Conservation (phyloP, 2,329 filamentous ascomycete species). For the Pseudogymnoascus sp. region DNA sequence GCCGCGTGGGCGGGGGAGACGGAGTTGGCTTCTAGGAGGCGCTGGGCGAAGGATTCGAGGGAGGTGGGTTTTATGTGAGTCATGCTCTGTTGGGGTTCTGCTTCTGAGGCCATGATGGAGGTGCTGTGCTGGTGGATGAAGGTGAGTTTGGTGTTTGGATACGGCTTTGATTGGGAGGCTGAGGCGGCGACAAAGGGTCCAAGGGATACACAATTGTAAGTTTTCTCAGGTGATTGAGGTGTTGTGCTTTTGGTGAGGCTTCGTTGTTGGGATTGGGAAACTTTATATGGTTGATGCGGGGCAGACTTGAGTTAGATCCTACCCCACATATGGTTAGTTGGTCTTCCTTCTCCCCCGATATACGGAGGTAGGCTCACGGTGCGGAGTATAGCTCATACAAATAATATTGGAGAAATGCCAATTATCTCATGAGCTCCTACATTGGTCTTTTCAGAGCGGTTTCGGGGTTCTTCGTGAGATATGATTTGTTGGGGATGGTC, state of each 20-base stretch:
- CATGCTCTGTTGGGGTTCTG: background rate
- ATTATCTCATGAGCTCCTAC: background rate
- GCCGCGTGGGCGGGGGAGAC: slow-evolving; percentile 50
- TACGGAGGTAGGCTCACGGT: background rate
- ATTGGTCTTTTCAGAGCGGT: background rate
- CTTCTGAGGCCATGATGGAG: slow-evolving; percentile 5
- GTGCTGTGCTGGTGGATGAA: background rate
- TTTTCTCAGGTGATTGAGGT: background rate
- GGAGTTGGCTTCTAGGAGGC: slow-evolving; percentile 51
- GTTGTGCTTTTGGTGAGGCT: background rate
- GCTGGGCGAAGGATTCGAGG: slow-evolving; percentile 37
- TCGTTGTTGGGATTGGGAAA: background rate
- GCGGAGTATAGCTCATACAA: background rate
- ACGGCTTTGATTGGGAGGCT: background rate
- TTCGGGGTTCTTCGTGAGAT: background rate
- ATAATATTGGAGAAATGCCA: background rate
- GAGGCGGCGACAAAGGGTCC: background rate
- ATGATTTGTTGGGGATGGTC: background rate
- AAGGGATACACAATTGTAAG: background rate
- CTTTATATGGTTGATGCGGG: background rate
- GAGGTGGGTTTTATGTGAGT: background rate
- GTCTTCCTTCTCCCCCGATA: background rate
- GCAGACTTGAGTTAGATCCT: background rate
- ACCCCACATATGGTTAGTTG: background rate
- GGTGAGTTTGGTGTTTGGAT: background rate